Conservation (phyloP, 2,329 filamentous ascomycete species). For the Dissoconium aciculare region DNA sequence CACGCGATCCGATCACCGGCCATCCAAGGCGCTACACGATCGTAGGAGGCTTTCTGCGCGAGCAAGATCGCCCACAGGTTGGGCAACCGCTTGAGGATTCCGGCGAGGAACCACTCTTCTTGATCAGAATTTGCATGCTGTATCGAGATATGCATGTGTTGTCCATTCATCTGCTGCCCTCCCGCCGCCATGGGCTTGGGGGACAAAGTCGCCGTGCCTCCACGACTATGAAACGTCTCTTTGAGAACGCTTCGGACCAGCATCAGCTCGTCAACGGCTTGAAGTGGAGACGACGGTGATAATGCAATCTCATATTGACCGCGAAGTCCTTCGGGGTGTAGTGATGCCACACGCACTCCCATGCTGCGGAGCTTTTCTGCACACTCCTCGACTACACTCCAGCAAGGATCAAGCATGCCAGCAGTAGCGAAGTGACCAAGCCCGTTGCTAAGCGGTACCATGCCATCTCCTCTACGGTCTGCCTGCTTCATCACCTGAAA, state of each 20-base stretch:
- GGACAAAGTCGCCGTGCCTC: background rate
- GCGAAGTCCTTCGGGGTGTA: constrained; percentile 57
- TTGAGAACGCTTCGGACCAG: constrained; percentile 35
- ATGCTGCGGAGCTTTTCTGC: constrained; percentile 42
- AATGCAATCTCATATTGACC: constrained; percentile 70
- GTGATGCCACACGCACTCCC: constrained; percentile 53
- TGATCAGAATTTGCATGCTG: constrained; percentile 24
- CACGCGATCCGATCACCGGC: constrained; percentile 73
- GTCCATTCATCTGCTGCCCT: constrained; percentile 49
- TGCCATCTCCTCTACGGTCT: background rate
- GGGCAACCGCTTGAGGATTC: constrained; percentile 50
- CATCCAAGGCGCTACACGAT: constrained; percentile 56
- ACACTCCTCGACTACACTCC: background rate
- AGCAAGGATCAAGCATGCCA: background rate
- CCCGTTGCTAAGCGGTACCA: background rate
- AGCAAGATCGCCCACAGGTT: constrained; percentile 56
- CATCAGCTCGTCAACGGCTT: constrained; percentile 62
- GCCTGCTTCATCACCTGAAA: background rate
- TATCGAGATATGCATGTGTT: constrained; percentile 48
- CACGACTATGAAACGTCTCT: background rate
- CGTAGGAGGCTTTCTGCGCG: constrained; percentile 52
- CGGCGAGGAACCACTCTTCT: constrained; percentile 53
- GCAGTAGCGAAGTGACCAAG: background rate
- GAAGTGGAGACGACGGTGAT: constrained; percentile 44
- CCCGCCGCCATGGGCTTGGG: background rate